Evolutionary conservation across 441 rosid genomes (phyloP), one percentile per base, ranked within the genome.

Genomic region (Syzygium syzygioides): DNA sequence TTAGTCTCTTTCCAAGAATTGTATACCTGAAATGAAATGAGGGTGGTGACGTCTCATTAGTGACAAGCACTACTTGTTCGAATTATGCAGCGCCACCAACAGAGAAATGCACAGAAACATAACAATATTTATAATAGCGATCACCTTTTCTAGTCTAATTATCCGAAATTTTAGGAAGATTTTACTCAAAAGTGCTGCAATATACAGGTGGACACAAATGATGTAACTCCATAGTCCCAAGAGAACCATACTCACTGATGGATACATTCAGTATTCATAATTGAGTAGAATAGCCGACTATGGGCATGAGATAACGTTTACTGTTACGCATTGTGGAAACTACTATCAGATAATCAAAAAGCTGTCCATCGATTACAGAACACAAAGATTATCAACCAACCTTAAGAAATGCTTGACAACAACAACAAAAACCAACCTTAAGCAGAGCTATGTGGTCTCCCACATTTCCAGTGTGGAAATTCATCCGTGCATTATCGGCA

Each of bases 1-100:
- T 98, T 98, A 88, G 98, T 95, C 92, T 98, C 99, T 93, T 94
- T 96, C 99, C 99, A 98, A 50, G 99, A 96, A 90, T 90, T 94
- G 91, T 95, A 98, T 86, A 98, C 99, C 99, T 98, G 86, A 86
- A 93, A 80, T 86, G 48, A 66, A 86, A 87, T 11, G 88, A 87
- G 34, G 79, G 88, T 48, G 34, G 37, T 88, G 18, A 57, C 86
- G 14, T 41, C 62, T 86, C 56, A 86, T 23, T 37, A 54, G 86
- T 57, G 26, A 62, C 20, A 41, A 56, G 50, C 89, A 56, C 20
- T 30, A 59, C 23, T 50, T 4, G 5, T 20, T 85, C 34, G 37
- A 62, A 85, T 37, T 5, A 37, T 76, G 28, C 80, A 37, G 37
- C 28, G 28, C 12, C 45, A 83, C 50, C 10, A 84, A 48, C 84